A percentile compares a stretch with the other conserved stretches of the same genome.
Conservation (phyloP, 2,329 filamentous ascomycete genomes). For the Scedosporium boydii region DNA sequence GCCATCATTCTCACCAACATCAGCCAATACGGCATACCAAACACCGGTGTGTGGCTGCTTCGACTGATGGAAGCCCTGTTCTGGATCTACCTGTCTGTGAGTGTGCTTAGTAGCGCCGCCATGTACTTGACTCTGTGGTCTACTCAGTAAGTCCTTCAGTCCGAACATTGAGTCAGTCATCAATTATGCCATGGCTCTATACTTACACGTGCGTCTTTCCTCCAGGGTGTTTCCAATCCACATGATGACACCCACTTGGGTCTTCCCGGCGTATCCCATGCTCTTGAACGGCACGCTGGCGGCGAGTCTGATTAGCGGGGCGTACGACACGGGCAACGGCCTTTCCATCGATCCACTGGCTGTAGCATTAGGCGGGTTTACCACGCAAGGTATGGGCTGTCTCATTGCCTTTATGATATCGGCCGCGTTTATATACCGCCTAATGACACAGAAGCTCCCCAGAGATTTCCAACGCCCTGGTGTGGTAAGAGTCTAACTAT, state of each 20-base stretch:
- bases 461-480: conserved; percentile 66
- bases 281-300: conserved; percentile 69
- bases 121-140: conserved; percentile 69
- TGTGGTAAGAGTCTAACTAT: conserved; percentile 30
- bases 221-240: conserved; percentile 53
- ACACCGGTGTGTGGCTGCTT: conserved; percentile 50
- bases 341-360: conserved; percentile 29
- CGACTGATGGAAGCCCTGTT: conserved; percentile 55
- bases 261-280: conserved; percentile 76
- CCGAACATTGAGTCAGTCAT: too few relatives aligned
- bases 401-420: conserved; percentile 67
- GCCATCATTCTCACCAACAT: conserved; percentile 72
- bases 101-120: conserved; percentile 56
- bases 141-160: conserved; percentile 38
- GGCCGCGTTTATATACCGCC: conserved; percentile 71
- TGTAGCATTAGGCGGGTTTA: conserved; percentile 38
- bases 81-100: conserved; percentile 63
- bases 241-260: conserved; percentile 82
- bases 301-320: conserved; percentile 40
- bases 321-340: conserved; percentile 16
- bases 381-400: conserved; percentile 45
- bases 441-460: conserved; percentile 83
- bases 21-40: conserved; percentile 63
- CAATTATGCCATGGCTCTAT: too few relatives aligned
- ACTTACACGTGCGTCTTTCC: not conserved